phyloP scores from a whole-genome alignment of 805 yeast genomes.

The Clavispora asparagi region DNA sequence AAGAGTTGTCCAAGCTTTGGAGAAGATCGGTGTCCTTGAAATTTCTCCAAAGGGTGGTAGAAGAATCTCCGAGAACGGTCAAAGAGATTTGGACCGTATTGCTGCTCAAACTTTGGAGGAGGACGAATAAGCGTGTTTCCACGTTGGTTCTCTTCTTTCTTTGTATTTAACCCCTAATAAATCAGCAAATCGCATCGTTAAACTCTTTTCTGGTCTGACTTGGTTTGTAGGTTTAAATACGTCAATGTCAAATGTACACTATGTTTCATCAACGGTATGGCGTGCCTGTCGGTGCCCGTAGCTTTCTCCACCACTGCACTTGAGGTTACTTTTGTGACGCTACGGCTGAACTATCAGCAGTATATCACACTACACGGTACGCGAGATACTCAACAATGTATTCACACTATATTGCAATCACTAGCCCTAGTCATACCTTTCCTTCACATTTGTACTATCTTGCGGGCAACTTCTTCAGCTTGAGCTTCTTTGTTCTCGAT shows the following conservation, averaged over 20 bases:
- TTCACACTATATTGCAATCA: too few relatives aligned
- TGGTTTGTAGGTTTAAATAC: neutral
- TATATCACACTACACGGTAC: too few relatives aligned
- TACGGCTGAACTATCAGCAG: too few relatives aligned
- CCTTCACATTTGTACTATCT: neutral
- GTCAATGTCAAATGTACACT: neutral
- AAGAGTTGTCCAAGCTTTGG: conserved; percentile 95
- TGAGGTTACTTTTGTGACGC: too few relatives aligned
- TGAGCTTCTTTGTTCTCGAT: conserved; percentile 20
- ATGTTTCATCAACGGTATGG: neutral
- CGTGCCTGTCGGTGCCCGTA: too few relatives aligned
- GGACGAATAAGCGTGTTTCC: conserved; percentile 44
- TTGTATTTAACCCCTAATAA: conserved; percentile 2
- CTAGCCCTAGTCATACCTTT: too few relatives aligned
- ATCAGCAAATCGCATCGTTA: conserved; percentile 2
- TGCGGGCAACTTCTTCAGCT: conserved; percentile 11
- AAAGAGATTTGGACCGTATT: conserved; percentile 99
- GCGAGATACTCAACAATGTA: too few relatives aligned
- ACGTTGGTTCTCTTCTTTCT: neutral
- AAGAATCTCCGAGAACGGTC: conserved; percentile 98
- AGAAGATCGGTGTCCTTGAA: conserved; percentile 96
- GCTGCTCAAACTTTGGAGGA: conserved; percentile 97
- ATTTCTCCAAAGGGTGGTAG: conserved; percentile 98
- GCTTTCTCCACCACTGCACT: too few relatives aligned
- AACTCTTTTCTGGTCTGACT: neutral